These are phyloP conservation scores for Leishmania braziliensis DNA, from an alignment of 208 protist genomes.

Conservation along the genomic window DNA sequence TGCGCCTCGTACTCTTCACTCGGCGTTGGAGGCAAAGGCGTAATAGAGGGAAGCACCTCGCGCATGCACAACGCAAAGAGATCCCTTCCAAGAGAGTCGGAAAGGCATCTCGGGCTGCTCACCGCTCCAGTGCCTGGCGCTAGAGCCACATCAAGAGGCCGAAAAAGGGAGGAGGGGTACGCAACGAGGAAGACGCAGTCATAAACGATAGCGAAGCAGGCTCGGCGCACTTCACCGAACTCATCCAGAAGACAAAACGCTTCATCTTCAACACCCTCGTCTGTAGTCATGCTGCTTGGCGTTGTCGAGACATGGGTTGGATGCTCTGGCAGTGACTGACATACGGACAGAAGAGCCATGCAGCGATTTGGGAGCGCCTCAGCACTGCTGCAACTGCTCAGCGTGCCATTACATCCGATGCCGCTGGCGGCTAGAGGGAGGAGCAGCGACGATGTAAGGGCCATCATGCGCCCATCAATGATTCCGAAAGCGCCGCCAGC, in stretches of 20 bases:
- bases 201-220: constrained; percentile 50
- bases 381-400: not conserved
- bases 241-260: constrained; percentile 1
- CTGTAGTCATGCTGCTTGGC: not conserved
- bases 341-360: constrained; percentile 21
- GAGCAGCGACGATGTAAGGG: constrained; percentile 17
- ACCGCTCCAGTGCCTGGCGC: not conserved
- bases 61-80: constrained; percentile 21
- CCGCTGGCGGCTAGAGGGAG: not conserved
- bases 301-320: constrained; percentile 2
- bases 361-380: constrained; percentile 26
- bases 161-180: constrained; percentile 24
- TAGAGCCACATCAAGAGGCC: not conserved
- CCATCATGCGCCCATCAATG: constrained; percentile 15
- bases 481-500: not conserved
- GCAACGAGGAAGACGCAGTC: constrained; percentile 30
- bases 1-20: not conserved
- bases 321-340: constrained; percentile 19
- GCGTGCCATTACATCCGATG: not conserved
- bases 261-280: not conserved
- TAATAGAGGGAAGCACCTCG: constrained; percentile 10
- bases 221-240: constrained; percentile 42
- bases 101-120: constrained; percentile 4
- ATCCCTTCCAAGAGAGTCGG: constrained; percentile 13
- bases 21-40: too few species aligned